Evolutionary conservation across 805 yeast genomes (phyloP).

Genomic region (Debaryomyces maramus): DNA sequence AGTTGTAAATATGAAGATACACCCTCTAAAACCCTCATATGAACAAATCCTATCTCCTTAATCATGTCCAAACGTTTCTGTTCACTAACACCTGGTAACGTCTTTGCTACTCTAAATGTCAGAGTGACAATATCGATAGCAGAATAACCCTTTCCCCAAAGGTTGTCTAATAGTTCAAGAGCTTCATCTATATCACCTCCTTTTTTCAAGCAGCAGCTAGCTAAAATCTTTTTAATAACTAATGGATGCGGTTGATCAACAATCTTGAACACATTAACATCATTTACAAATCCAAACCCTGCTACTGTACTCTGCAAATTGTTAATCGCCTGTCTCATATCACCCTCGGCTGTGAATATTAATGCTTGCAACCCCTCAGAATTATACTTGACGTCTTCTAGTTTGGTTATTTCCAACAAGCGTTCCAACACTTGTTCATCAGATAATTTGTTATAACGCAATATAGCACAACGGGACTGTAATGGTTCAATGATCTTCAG

Average conservation of each 20-base stretch:
- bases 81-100: conserved; percentile 68
- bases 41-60: conserved; percentile 85
- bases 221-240: conserved; percentile 64
- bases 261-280: conserved; percentile 88
- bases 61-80: conserved; percentile 70
- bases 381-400: conserved; percentile 73
- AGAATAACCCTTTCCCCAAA: conserved; percentile 90
- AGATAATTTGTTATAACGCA: conserved; percentile 75
- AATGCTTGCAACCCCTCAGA: conserved; percentile 92
- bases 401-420: conserved; percentile 64
- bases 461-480: conserved; percentile 93
- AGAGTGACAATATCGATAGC: conserved; percentile 92
- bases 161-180: conserved; percentile 56
- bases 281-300: conserved; percentile 89
- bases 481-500: conserved; percentile 94
- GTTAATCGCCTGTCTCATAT: conserved; percentile 97
- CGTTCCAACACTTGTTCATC: conserved; percentile 85
- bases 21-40: conserved; percentile 92
- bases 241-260: conserved; percentile 97
- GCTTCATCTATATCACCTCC: conserved; percentile 59
- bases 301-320: conserved; percentile 92
- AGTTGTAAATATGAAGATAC: conserved; percentile 84
- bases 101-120: conserved; percentile 83
- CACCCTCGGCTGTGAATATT: conserved; percentile 95
- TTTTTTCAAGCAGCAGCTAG: conserved; percentile 38